Conservation (phyloP, 495 filamentous ascomycete species). For the Penicillium coffeae region DNA sequence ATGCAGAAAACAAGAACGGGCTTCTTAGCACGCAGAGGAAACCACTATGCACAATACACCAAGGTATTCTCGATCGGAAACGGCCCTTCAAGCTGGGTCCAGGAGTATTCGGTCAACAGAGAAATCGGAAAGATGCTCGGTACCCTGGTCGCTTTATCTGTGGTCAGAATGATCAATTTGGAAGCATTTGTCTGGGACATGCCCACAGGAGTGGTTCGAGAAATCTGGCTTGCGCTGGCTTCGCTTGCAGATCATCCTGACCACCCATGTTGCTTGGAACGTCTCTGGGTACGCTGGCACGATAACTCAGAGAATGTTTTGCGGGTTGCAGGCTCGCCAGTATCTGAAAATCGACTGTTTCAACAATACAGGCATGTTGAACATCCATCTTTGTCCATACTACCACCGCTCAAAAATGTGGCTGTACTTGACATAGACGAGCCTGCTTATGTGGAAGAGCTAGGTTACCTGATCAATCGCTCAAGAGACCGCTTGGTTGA, state of each 20-base stretch:
- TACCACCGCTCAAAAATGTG: slow-evolving; percentile 76
- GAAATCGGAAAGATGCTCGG: slow-evolving; percentile 93
- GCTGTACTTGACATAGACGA: slow-evolving; percentile 89
- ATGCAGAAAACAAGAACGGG: slow-evolving; percentile 6
- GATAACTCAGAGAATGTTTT: slow-evolving; percentile 60
- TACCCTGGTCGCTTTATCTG: slow-evolving; percentile 79
- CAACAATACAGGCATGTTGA: slow-evolving; percentile 58
- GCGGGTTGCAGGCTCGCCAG: slow-evolving; percentile 13
- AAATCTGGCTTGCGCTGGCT: slow-evolving; percentile 80
- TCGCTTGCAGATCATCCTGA: slow-evolving; percentile 63
- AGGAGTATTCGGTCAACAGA: slow-evolving; percentile 82
- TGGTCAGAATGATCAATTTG: slow-evolving; percentile 82
- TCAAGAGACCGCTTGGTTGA: slow-evolving; percentile 67
- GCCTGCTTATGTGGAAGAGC: slow-evolving; percentile 81
- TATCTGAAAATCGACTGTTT: slow-evolving; percentile 13
- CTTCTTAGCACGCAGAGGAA: slow-evolving; percentile 50
- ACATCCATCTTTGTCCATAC: slow-evolving; percentile 79
- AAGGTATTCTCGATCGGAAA: slow-evolving; percentile 90
- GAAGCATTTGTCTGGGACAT: slow-evolving; percentile 96
- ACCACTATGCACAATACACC: slow-evolving; percentile 80
- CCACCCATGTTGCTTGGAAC: slow-evolving; percentile 64
- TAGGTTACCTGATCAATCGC: slow-evolving; percentile 74
- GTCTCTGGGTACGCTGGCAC: slow-evolving; percentile 87
- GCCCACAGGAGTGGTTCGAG: slow-evolving; percentile 84
- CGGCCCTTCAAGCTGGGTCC: slow-evolving; percentile 76